Base-by-base conservation (phyloP, 306 rosid species). In the Senna tora region DNA sequence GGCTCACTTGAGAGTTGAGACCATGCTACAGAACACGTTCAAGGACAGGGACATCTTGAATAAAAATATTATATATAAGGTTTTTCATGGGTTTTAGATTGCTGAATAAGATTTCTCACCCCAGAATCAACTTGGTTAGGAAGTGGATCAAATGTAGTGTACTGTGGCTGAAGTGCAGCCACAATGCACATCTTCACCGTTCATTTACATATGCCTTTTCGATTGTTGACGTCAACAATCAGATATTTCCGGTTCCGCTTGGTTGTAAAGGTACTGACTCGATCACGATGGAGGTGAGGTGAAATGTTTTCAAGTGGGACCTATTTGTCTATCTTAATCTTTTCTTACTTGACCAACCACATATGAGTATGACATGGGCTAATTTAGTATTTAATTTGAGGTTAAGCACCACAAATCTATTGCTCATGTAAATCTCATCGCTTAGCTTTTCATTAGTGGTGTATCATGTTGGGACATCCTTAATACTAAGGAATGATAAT, bases 1-100 rank as follows among this genome's bases (percentile, higher is more conserved):
- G 75, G 34, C 71, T 71, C 84, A 75, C 84, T 50, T 80, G 75
- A 8, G 55, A 75, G 81, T 50, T 80, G 75, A 8, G 55, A 14
- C 76, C 81, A 67, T 61, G 79, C 72, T 71, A 22, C 36, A 32
- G 30, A 25, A 25, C 30, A 25, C 30, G 30, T 25, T 25, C 30
- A 25, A 25, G 30, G 30, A 50, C 8, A 22, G 34, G n/a, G 34
- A 22, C n/a, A 32, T 22, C 33, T 2, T 0, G 10, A 54, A 20
- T 39, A 17, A n/a, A 25, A 36, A 13, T 4, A n/a, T 14, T 21
- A 38, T 12, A 39, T 11, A 4, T 13, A 41, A 2, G 54, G 50
- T 0, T 38, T 63, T 19, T 7, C n/a, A 20, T 43, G 41, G 53
- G 5, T 61, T 64, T 74, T 12, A 6, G 56, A 52, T 51, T 62